Conservation (phyloP, 108 stramenopile species). For the Cylindrotheca closterium region DNA sequence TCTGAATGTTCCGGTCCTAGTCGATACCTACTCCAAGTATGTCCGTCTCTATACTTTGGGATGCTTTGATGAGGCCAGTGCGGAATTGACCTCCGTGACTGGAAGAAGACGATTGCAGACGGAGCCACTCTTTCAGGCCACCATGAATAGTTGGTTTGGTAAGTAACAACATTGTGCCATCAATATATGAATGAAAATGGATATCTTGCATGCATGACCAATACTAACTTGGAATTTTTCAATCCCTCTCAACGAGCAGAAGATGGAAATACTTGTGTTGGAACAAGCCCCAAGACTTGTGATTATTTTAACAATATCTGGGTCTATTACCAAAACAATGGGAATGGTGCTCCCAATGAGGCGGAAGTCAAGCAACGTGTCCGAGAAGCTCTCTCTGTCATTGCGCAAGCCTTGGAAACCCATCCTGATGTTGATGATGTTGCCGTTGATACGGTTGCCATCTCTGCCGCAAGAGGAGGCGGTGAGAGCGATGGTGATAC, state of each 20-base stretch:
- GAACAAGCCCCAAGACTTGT: background rate
- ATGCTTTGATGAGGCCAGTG: background rate
- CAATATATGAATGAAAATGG: too few species aligned
- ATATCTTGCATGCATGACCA: too few species aligned
- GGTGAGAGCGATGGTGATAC: background rate
- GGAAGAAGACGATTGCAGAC: background rate
- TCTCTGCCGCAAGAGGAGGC: background rate
- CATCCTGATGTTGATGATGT: constrained; percentile 2
- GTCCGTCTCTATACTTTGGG: background rate
- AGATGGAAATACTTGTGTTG: background rate
- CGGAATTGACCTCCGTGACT: background rate
- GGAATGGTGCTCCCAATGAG: background rate
- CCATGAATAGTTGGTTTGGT: background rate
- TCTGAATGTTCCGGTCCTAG: background rate
- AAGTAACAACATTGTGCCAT: too few species aligned
- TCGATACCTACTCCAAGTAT: background rate
- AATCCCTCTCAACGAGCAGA: background rate
- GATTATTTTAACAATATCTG: background rate
- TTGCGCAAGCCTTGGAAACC: background rate
- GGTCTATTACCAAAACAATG: background rate
- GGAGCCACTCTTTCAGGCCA: background rate
- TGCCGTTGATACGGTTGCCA: background rate
- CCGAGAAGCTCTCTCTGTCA: background rate
- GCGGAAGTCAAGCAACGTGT: background rate
- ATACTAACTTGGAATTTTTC: too few species aligned